These are phyloP conservation scores for Trametes polyzona DNA, from an alignment of 1,284 basidiomycete genomes.

Conservation along the genomic window DNA sequence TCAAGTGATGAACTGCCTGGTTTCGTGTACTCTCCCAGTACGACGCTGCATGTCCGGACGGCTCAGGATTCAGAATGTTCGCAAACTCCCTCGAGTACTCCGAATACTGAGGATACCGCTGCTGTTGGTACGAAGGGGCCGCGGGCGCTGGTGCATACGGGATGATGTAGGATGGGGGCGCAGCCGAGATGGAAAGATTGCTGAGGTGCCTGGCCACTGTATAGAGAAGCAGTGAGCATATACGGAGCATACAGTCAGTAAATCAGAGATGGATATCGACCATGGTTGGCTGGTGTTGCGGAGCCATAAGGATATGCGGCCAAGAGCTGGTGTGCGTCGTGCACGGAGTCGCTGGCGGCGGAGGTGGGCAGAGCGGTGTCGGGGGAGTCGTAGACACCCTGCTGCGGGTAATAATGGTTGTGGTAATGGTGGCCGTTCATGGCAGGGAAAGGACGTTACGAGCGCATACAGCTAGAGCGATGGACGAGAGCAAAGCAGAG, in stretches of 20 bases:
- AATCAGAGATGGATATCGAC: slow-evolving; percentile 41
- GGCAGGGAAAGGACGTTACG: neutral
- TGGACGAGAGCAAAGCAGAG: slow-evolving; percentile 1
- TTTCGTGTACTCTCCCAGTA: slow-evolving; percentile 60
- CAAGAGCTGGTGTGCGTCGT: slow-evolving; percentile 65
- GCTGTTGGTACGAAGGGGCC: slow-evolving; percentile 43
- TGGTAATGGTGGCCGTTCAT: slow-evolving; percentile 22
- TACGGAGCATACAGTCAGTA: slow-evolving; percentile 11
- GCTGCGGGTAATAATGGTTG: slow-evolving; percentile 6
- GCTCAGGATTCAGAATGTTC: slow-evolving; percentile 48
- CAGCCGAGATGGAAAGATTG: slow-evolving; percentile 56
- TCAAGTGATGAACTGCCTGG: slow-evolving; percentile 54
- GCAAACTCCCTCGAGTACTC: slow-evolving; percentile 59
- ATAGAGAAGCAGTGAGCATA: too few species aligned
- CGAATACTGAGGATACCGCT: slow-evolving; percentile 55
- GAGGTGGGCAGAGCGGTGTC: slow-evolving; percentile 6
- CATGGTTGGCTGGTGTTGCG: slow-evolving; percentile 69
- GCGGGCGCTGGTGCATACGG: slow-evolving; percentile 54
- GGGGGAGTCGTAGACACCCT: slow-evolving; percentile 6
- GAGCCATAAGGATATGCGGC: slow-evolving; percentile 71
- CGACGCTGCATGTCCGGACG: slow-evolving; percentile 43
- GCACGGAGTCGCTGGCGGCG: slow-evolving; percentile 46
- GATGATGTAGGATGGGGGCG: slow-evolving; percentile 64
- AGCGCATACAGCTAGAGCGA: neutral
- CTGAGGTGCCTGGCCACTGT: slow-evolving; percentile 67